phyloP scores from a whole-genome alignment of 108 stramenopile species.

The Fragilaria radians region DNA sequence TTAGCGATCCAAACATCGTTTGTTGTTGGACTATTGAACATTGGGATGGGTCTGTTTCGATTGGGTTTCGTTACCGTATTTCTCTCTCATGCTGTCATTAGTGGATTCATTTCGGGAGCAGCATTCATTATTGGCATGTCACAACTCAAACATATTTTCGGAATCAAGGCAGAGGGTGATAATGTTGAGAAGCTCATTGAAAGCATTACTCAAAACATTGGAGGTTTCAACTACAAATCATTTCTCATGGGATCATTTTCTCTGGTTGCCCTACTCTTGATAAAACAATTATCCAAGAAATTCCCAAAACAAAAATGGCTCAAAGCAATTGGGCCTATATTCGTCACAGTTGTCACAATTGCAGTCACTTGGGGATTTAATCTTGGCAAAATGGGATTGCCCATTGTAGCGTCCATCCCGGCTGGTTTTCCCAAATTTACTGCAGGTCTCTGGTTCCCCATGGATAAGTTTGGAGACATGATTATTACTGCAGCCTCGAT shows the following conservation, averaged over 20 bases:
- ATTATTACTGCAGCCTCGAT: slow-evolving; percentile 40
- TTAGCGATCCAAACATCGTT: slow-evolving; percentile 46
- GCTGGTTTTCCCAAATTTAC: slow-evolving; percentile 49
- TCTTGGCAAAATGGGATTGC: slow-evolving; percentile 42
- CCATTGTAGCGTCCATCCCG: slow-evolving; percentile 59
- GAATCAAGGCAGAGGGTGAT: slow-evolving; percentile 49
- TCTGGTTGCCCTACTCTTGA: slow-evolving; percentile 18
- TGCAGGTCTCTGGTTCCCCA: slow-evolving; percentile 12
- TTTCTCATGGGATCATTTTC: slow-evolving; percentile 41
- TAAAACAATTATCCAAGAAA: slow-evolving; percentile 30
- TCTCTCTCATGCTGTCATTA: slow-evolving; percentile 76
- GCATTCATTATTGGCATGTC: slow-evolving; percentile 82
- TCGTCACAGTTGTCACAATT: slow-evolving; percentile 40
- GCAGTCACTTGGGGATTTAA: slow-evolving; percentile 19
- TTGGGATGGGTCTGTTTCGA: slow-evolving; percentile 41
- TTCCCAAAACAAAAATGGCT: slow-evolving; percentile 36
- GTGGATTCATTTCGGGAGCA: slow-evolving; percentile 81
- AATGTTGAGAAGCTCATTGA: too few species aligned
- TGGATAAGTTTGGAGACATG: slow-evolving; percentile 25
- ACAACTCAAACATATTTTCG: slow-evolving; percentile 80
- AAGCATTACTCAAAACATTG: slow-evolving; percentile 33
- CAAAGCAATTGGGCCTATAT: too few species aligned
- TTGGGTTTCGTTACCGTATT: slow-evolving; percentile 72
- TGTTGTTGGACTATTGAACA: slow-evolving; percentile 44
- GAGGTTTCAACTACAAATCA: slow-evolving; percentile 49